Conservation (phyloP, 371 early-diverging fungal genomes). For the Batrachochytrium dendrobatidis region DNA sequence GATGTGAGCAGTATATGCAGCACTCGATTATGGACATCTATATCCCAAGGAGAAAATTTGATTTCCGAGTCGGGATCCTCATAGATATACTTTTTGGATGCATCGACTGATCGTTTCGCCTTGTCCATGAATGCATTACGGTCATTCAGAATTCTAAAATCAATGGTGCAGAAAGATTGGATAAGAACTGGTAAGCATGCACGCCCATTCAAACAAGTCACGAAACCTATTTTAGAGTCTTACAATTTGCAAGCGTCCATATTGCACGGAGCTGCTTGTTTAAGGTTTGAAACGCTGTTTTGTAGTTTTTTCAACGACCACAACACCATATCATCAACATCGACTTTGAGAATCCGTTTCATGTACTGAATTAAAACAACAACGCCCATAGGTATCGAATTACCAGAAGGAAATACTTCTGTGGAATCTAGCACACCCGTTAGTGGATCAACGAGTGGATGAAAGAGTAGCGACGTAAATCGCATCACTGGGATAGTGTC, state of each 20-base stretch:
- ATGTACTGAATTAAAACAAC: no score
- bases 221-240: no score
- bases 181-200: not conserved
- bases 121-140: not conserved
- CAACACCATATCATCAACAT: no score
- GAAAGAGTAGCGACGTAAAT: not conserved
- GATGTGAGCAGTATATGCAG: not conserved
- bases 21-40: not conserved
- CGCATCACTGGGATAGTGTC: not conserved
- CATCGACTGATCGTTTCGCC: not conserved
- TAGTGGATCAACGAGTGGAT: constrained; percentile 1
- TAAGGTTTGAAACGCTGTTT: no score
- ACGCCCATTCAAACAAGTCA: not conserved
- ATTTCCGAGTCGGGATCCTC: constrained; percentile 2
- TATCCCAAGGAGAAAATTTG: not conserved
- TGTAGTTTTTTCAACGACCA: no score
- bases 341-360: no score
- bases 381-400: no score
- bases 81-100: not conserved
- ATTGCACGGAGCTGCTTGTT: no score
- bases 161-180: no score
- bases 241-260: no score
- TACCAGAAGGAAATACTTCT: not conserved
- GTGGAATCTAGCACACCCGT: constrained; percentile 1
- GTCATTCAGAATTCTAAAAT: not conserved